Base-by-base conservation (phyloP, 2,329 filamentous ascomycete genomes). In the Blumeriella jaapii region DNA sequence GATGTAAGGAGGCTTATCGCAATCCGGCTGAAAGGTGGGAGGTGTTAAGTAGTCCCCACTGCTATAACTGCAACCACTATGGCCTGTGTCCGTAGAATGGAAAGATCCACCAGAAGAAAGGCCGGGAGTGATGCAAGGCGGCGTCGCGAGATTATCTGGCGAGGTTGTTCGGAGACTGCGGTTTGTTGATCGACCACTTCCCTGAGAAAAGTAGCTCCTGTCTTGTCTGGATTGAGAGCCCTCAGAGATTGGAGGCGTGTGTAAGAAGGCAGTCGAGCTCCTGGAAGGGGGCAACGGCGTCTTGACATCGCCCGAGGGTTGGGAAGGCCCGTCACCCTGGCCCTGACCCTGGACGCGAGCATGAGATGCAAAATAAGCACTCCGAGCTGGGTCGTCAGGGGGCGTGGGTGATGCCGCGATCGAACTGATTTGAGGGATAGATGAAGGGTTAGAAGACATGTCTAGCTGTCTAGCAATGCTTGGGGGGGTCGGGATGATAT, bases 1-100 rank as follows among this genome's bases (percentile, higher is more conserved):
- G 19, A 36, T 45, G 13, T 49, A 45, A 10, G 48, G 48, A 24
- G 41, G 37, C 7, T 39, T 41, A 2, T 42, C 41, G 15, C 18
- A 20, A 24, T 42, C 36, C 2, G 13, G 11, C 15, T 31, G 31
- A 10, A 31, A 22, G 7, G n/a, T 25, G 15, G 40, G 39, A 6
- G 44, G 40, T 3, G 42, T 29, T 1, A 43, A 27, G n/a, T 23
- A 38, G 5, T 41, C 33, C 15, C 36, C 20, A 15, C 38, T 48
- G 35, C 42, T 42, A 1, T 35, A 14, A 23, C 42, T 48, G 23
- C 38, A 46, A 15, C 26, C 27, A 14, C 38, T 37, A 2, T 18
- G 29, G 8, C 36, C 41, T 13, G 28, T 34, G 13, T 40, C 26
- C 11, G 40, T 42, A 6, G 41, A 39, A 24, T 46, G 6, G 5